These are phyloP conservation scores for Babjeviella inositovora DNA, from an alignment of 805 yeast species.

Conservation along the genomic window DNA sequence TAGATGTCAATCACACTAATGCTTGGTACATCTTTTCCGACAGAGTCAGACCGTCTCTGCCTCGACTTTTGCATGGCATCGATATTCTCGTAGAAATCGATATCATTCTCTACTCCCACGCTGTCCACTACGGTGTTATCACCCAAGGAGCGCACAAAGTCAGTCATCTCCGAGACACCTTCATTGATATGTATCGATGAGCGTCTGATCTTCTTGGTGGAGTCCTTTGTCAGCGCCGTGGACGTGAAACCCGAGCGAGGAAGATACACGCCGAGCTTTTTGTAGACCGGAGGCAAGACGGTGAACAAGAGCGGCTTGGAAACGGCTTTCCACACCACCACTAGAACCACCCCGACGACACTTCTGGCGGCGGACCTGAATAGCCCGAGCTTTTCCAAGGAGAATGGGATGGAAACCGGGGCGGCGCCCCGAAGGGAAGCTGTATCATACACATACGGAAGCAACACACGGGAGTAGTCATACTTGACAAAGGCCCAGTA, in stretches of 20 bases:
- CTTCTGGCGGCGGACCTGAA: slow-evolving; percentile 27
- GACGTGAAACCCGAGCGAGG: slow-evolving; percentile 19
- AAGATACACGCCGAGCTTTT: slow-evolving; percentile 14
- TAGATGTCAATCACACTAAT: no score
- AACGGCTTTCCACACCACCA: slow-evolving; percentile 58
- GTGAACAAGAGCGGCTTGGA: slow-evolving; percentile 53
- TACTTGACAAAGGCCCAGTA: slow-evolving; percentile 28
- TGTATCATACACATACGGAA: slow-evolving; percentile 8
- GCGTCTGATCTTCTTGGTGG: slow-evolving; percentile 9
- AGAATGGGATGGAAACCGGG: slow-evolving; percentile 22
- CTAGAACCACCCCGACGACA: slow-evolving; percentile 40
- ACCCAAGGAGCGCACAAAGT: slow-evolving; percentile 1
- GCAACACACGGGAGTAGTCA: no score
- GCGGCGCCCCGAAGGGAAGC: no score
- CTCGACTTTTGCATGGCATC: no score
- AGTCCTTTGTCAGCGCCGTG: slow-evolving; percentile 17
- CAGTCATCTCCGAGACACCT: slow-evolving; percentile 1
- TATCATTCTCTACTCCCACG: not conserved
- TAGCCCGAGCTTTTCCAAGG: slow-evolving; percentile 22
- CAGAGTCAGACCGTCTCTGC: no score
- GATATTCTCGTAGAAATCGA: no score
- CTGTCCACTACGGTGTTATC: slow-evolving; percentile 3
- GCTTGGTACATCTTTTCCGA: no score
- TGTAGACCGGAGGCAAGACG: slow-evolving; percentile 44
- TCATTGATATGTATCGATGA: slow-evolving; percentile 5